A percentile compares a stretch with the other conserved stretches of the same genome.
Conservation (phyloP, 2,329 filamentous ascomycete genomes). For the Madurella mycetomatis region DNA sequence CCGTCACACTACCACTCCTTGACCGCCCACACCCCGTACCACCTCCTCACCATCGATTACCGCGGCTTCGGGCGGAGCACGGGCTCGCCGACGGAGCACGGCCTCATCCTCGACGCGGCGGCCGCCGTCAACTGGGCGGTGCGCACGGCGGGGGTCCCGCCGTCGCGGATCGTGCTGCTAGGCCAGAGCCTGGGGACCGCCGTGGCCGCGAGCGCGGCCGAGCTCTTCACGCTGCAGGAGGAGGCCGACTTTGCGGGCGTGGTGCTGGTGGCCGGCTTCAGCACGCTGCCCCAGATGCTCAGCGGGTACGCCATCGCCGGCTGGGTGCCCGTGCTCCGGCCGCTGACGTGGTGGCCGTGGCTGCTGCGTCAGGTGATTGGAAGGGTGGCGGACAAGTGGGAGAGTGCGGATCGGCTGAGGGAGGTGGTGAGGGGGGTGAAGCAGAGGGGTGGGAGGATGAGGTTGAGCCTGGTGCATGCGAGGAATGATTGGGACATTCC, state of each 20-base stretch:
- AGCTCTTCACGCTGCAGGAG: slow-evolving; percentile 55
- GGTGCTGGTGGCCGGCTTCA: slow-evolving; percentile 76
- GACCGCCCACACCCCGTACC: slow-evolving; percentile 67
- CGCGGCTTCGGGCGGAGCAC: slow-evolving; percentile 80
- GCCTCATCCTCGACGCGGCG: slow-evolving; percentile 74
- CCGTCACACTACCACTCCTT: slow-evolving; percentile 74
- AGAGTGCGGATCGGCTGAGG: slow-evolving; percentile 61
- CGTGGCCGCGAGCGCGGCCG: slow-evolving; percentile 68
- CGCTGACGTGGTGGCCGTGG: slow-evolving; percentile 62
- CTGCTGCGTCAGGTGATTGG: slow-evolving; percentile 57
- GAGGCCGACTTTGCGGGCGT: slow-evolving; percentile 71
- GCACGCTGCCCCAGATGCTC: slow-evolving; percentile 66
- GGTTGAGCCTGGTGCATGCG: slow-evolving; percentile 73
- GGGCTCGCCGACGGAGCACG: slow-evolving; percentile 73
- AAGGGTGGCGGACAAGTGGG: slow-evolving; percentile 77
- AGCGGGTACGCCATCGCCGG: slow-evolving; percentile 76
- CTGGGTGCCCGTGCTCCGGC: slow-evolving; percentile 71
- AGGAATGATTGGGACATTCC: slow-evolving; percentile 79
- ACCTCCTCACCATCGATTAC: slow-evolving; percentile 87
- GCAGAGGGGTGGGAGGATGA: slow-evolving; percentile 42
- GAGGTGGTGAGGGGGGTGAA: slow-evolving; percentile 50
- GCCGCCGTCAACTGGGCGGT: slow-evolving; percentile 70
- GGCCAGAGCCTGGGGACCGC: slow-evolving; percentile 89
- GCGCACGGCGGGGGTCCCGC: slow-evolving; percentile 57
- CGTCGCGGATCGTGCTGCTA: slow-evolving; percentile 70